Evolutionary conservation across 2,329 filamentous ascomycete genomes (phyloP).

Genomic region (Penicillium hesseltinei): DNA sequence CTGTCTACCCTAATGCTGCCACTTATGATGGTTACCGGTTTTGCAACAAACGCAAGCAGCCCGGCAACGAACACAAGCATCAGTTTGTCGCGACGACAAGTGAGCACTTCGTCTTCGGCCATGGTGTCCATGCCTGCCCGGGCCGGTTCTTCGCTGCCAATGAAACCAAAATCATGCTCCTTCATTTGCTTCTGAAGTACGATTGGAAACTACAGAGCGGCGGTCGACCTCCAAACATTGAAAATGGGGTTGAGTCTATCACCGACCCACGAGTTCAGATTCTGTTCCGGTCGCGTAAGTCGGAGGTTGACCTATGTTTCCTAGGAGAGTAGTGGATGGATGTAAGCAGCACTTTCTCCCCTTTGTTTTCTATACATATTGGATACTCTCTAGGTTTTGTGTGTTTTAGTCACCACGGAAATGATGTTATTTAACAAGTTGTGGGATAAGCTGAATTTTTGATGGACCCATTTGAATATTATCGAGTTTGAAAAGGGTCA

Average conservation of each 20-base stretch:
- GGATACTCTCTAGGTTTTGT: not conserved
- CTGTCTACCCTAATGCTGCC: conserved; percentile 28
- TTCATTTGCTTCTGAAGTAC: conserved; percentile 54
- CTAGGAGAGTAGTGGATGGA: conserved; percentile 17
- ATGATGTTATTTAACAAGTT: not conserved
- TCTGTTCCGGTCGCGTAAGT: conserved; percentile 26
- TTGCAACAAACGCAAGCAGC: conserved; percentile 30
- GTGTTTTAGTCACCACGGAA: not conserved
- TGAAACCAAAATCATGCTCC: conserved; percentile 56
- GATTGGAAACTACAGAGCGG: conserved; percentile 47
- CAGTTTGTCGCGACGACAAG: conserved; percentile 33
- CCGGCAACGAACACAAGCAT: conserved; percentile 30
- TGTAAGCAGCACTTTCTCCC: not conserved
- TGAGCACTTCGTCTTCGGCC: conserved; percentile 37
- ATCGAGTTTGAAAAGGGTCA: not conserved
- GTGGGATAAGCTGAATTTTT: not conserved
- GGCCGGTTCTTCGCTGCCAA: conserved; percentile 58
- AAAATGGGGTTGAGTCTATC: conserved; percentile 48
- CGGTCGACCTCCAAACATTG: conserved; percentile 42
- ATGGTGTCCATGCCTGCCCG: conserved; percentile 43
- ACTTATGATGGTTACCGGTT: conserved; percentile 37
- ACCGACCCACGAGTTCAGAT: conserved; percentile 29
- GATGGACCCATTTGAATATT: not conserved
- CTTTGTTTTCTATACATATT: not conserved
- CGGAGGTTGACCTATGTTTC: conserved; percentile 25